These are phyloP conservation scores for Rhytidiadelphus loreus DNA, from an alignment of 225 moss, liverwort and hornwort genomes.

Conservation along the genomic window DNA sequence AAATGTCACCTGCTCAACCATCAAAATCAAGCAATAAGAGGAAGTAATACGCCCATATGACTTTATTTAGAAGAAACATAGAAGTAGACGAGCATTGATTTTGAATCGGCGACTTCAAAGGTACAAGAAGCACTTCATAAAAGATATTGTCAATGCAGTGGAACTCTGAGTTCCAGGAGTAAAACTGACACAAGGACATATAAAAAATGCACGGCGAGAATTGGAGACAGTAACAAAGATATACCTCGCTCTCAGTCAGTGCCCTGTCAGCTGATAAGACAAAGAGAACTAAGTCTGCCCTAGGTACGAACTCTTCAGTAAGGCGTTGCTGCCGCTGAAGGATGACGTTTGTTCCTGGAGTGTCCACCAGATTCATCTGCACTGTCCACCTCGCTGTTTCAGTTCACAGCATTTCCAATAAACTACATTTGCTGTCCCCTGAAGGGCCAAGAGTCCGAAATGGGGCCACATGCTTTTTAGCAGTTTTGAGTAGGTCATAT, in stretches of 20 bases:
- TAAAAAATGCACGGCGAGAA: neutral
- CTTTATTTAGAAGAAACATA: neutral
- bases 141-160: neutral
- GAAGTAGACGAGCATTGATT: neutral
- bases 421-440: neutral
- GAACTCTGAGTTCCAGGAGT: neutral
- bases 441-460: neutral
- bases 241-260: constrained; percentile 95
- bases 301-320: constrained; percentile 97
- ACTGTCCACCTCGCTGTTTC: constrained; percentile 62
- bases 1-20: constrained; percentile 55
- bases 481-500: neutral
- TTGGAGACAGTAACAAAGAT: neutral
- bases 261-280: constrained; percentile 91
- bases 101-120: neutral
- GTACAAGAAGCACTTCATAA: neutral
- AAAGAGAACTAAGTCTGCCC: constrained; percentile 92
- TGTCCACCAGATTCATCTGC: constrained; percentile 99
- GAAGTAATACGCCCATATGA: neutral
- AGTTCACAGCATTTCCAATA: constrained; percentile 1
- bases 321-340: constrained; percentile 97
- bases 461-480: neutral
- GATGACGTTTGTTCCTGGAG: constrained; percentile 98
- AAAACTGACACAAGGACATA: neutral
- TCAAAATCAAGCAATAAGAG: neutral